A percentile compares a stretch with the other conserved stretches of the same genome.
Evolutionary conservation across 306 rosid species (phyloP).

Genomic region (Dryas alaskensis): DNA sequence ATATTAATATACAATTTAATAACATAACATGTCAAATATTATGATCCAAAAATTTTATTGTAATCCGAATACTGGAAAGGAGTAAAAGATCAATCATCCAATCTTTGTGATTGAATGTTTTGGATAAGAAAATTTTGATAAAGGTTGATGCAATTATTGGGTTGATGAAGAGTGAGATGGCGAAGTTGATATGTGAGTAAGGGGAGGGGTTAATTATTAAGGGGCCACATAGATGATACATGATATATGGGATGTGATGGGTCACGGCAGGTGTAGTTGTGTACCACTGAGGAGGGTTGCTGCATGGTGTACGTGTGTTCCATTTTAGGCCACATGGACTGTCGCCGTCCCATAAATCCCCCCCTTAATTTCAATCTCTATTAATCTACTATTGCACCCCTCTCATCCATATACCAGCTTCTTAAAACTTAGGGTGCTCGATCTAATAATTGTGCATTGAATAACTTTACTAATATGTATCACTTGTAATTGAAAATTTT

Average conservation of each 20-base stretch:
- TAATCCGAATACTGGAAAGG: too few species aligned
- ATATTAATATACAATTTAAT: too few species aligned
- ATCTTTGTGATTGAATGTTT: constrained; percentile 1
- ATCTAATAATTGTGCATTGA: too few species aligned
- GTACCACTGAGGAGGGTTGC: constrained; percentile 52
- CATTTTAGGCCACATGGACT: constrained; percentile 30
- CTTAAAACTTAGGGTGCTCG: too few species aligned
- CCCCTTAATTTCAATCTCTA: not conserved
- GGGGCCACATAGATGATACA: not conserved
- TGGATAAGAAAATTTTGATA: constrained; percentile 12
- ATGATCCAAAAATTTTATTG: too few species aligned
- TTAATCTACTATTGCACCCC: too few species aligned
- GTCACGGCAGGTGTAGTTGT: not conserved
- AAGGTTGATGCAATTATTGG: too few species aligned
- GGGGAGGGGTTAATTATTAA: not conserved
- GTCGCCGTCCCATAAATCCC: constrained; percentile 6
- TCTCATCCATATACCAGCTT: too few species aligned
- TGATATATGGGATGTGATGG: not conserved
- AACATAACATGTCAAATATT: too few species aligned
- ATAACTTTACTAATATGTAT: too few species aligned
- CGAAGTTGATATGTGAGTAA: not conserved
- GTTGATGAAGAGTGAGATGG: not conserved
- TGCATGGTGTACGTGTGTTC: constrained; percentile 37
- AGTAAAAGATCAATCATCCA: too few species aligned
- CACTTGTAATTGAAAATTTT: too few species aligned